Percentiles rank a stretch among this genome's conserved stretches.
These are phyloP conservation scores for Chaetomium globosum DNA, from an alignment of 2,329 filamentous ascomycete species.

Conservation along the genomic window DNA sequence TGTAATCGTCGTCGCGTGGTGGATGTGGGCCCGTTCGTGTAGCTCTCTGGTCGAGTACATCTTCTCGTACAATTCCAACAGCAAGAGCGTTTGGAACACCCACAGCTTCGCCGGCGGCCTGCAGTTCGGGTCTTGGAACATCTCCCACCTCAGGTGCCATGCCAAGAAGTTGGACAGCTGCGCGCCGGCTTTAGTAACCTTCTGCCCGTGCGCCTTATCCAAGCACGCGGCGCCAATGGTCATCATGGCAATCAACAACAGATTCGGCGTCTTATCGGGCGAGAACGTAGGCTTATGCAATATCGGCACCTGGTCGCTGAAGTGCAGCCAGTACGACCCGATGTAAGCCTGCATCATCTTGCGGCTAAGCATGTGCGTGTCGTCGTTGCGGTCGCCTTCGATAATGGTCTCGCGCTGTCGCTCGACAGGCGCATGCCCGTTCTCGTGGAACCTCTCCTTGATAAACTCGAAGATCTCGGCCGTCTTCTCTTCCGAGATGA, in stretches of 20 bases:
- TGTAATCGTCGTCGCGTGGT: slow-evolving; percentile 93
- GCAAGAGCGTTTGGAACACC: slow-evolving; percentile 88
- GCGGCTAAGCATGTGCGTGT: slow-evolving; percentile 72
- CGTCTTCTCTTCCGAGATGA: slow-evolving; percentile 85
- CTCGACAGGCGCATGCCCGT: slow-evolving; percentile 71
- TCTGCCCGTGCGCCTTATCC: slow-evolving; percentile 76
- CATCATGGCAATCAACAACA: slow-evolving; percentile 86
- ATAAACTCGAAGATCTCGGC: slow-evolving; percentile 82
- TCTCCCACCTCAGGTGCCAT: slow-evolving; percentile 92
- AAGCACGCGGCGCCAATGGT: slow-evolving; percentile 88
- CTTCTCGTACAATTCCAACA: slow-evolving; percentile 95
- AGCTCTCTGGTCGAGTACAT: slow-evolving; percentile 92
- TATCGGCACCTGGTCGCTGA: slow-evolving; percentile 92
- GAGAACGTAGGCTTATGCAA: slow-evolving; percentile 93
- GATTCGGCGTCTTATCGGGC: slow-evolving; percentile 80
- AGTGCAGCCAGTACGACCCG: slow-evolving; percentile 90
- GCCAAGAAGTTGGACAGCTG: slow-evolving; percentile 87
- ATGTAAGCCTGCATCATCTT: slow-evolving; percentile 97
- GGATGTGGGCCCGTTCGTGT: slow-evolving; percentile 93
- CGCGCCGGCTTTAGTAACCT: slow-evolving; percentile 74
- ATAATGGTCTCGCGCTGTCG: slow-evolving; percentile 76
- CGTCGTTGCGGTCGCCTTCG: slow-evolving; percentile 72
- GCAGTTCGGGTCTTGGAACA: slow-evolving; percentile 90
- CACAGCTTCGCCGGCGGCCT: slow-evolving; percentile 90
- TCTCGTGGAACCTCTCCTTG: slow-evolving; percentile 77